Base-by-base conservation (phyloP, 2,329 filamentous ascomycete species). In the Emergomyces africanus region DNA sequence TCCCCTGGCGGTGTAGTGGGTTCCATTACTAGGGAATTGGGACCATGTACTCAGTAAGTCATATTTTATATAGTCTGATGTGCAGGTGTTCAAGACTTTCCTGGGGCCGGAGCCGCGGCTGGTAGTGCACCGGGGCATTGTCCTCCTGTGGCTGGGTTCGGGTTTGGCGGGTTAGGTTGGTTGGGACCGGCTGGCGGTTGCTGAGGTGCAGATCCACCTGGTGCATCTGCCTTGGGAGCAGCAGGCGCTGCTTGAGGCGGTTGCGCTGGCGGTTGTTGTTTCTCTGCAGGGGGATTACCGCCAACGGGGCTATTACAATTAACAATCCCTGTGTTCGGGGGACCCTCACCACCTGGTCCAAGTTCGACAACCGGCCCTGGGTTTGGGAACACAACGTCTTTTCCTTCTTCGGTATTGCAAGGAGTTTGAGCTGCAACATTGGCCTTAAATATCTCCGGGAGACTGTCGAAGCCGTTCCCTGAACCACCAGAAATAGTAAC, bases 401-500 rank as follows among this genome's bases (percentile, higher is more conserved):
- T 37, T 3, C 51, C 54, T 28, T 53, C 59, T 12, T 37, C 23
- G 3, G 62, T 64, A 12, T 49, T 57, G 50, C 62, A 64, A n/a
- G 54, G 54, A 3, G 39, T 23, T n/a, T 39, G 25, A 4, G 25
- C 14, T 14, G 53, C 51, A n/a, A 63, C 54, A 30, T 63, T 64
- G 4, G 62, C 62, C 9, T 60, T 42, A 42, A 64, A 64, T 25
- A 60, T 59, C 5, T 44, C 39, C 0, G 62, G 62, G 5, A 42
- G 53, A 20, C 10, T 56, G 14, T 59, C 51, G 30, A 64, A 60
- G 4, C 54, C 50, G 37, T 35, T 37, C 18, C 41, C 46, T 25
- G 30, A 49, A 39, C 23, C 46, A 15, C 70, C 70, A 1, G 72
- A 67, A 35, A 91, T 84, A 62, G 81, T 83, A 65, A 91, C 81